Evolutionary conservation across 805 yeast species (phyloP).

Genomic region (Metschnikowia baotianmanensis): DNA sequence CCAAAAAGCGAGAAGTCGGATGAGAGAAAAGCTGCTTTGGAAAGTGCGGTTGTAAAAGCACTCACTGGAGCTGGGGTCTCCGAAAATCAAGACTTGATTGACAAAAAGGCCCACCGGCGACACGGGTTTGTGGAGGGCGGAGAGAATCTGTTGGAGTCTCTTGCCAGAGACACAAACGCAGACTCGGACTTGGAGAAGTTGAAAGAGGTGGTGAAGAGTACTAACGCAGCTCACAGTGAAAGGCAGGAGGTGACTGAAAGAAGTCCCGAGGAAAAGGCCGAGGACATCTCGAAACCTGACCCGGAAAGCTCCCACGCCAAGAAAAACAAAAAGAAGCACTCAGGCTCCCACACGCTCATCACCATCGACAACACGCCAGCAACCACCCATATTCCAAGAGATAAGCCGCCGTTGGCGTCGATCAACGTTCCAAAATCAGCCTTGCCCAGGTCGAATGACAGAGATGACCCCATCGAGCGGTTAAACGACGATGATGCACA

Average conservation of each 20-base stretch:
- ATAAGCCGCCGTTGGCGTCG: neutral
- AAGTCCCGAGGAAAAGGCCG: neutral
- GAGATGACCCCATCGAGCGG: neutral
- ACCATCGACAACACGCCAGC: neutral
- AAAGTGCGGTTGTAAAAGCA: neutral
- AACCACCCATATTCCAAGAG: neutral
- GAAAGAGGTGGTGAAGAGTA: slow-evolving; percentile 2
- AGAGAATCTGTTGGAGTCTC: too few species aligned
- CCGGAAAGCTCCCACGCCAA: neutral
- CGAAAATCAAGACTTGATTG: neutral
- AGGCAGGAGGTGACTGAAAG: neutral
- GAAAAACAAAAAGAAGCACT: neutral
- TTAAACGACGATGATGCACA: too few species aligned
- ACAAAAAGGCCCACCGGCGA: neutral
- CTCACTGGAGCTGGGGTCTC: neutral
- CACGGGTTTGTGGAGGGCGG: too few species aligned
- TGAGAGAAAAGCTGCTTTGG: neutral
- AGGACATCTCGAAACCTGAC: neutral
- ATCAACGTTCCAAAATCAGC: neutral
- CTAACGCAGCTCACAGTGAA: neutral
- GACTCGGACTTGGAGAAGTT: slow-evolving; percentile 3
- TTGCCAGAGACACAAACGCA: too few species aligned
- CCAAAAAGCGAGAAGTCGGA: neutral
- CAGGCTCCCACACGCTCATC: neutral
- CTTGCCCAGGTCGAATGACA: neutral